phyloP scores from a whole-genome alignment of 257 asterid species.

The Plantago elongata region DNA sequence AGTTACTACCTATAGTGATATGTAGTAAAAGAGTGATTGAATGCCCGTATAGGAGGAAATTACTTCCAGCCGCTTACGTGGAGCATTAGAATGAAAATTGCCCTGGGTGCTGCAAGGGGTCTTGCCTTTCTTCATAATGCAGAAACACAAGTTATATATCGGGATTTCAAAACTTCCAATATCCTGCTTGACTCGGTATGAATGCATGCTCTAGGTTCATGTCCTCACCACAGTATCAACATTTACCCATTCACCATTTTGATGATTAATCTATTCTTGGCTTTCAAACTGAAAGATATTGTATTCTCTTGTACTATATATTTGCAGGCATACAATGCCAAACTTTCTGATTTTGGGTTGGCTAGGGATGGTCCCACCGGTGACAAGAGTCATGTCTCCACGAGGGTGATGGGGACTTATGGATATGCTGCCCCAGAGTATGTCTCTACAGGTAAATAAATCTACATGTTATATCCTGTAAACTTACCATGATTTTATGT shows the following conservation, averaged over 20 bases:
- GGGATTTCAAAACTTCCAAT: conserved; percentile 78
- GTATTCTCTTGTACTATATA: conserved; percentile 4
- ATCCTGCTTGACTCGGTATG: conserved; percentile 69
- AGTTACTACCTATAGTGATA: not conserved
- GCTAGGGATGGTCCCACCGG: conserved; percentile 79
- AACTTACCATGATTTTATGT: not conserved
- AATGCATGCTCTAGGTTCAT: not conserved
- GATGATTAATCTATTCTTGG: not conserved
- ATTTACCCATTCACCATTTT: not conserved
- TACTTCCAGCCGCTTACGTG: conserved; percentile 67
- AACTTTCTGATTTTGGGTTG: conserved; percentile 74
- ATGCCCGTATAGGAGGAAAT: conserved; percentile 53
- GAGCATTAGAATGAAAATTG: conserved; percentile 68
- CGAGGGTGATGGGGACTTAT: conserved; percentile 65
- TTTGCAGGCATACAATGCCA: conserved; percentile 57
- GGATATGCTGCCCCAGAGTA: conserved; percentile 75
- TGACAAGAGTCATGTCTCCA: conserved; percentile 65
- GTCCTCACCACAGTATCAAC: not conserved
- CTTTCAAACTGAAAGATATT: conserved; percentile 9
- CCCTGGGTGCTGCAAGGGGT: conserved; percentile 72
- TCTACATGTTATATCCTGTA: not conserved
- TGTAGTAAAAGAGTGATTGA: not conserved
- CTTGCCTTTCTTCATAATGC: conserved; percentile 72
- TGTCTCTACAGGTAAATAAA: conserved; percentile 52
- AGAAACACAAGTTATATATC: conserved; percentile 61